Percentiles rank a stretch among this genome's conserved stretches.
These are phyloP conservation scores for Pythium myriotylum DNA, from an alignment of 352 stramenopile genomes.

Conservation along the genomic window DNA sequence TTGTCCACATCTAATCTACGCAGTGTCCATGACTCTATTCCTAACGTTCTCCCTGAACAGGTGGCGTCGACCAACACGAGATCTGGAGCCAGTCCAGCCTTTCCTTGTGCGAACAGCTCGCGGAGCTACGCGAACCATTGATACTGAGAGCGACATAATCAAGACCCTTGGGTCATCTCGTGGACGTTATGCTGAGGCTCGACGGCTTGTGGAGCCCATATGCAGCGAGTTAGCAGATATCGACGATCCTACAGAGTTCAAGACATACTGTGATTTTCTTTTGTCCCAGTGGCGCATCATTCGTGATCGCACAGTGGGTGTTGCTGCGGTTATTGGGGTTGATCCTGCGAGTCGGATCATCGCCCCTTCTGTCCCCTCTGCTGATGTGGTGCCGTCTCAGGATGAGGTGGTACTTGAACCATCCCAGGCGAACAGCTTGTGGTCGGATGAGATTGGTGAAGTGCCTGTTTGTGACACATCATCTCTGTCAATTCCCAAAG, in stretches of 20 bases:
- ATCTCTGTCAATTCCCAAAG: neutral
- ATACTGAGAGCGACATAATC: neutral
- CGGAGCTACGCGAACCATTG: neutral
- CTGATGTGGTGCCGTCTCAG: neutral
- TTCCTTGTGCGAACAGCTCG: neutral
- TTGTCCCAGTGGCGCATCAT: slow-evolving; percentile 20
- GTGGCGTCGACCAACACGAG: too few relatives aligned
- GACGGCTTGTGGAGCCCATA: neutral
- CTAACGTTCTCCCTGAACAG: too few relatives aligned
- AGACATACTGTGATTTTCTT: slow-evolving; percentile 26
- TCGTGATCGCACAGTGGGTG: neutral
- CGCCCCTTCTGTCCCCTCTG: too few relatives aligned
- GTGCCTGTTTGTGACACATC: neutral
- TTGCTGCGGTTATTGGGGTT: neutral
- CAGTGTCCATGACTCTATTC: too few relatives aligned
- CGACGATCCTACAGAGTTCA: slow-evolving; percentile 24
- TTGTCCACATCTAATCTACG: too few relatives aligned
- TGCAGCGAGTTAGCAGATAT: slow-evolving; percentile 10
- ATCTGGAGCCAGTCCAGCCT: neutral
- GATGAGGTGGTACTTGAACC: neutral
- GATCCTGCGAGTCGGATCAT: too few relatives aligned
- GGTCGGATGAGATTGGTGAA: neutral
- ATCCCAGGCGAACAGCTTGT: slow-evolving; percentile 4
- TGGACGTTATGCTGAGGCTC: neutral
- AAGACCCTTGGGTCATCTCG: neutral